Conservation (phyloP, 768 basidiomycete genomes). For the Suillus fuscotomentosus region DNA sequence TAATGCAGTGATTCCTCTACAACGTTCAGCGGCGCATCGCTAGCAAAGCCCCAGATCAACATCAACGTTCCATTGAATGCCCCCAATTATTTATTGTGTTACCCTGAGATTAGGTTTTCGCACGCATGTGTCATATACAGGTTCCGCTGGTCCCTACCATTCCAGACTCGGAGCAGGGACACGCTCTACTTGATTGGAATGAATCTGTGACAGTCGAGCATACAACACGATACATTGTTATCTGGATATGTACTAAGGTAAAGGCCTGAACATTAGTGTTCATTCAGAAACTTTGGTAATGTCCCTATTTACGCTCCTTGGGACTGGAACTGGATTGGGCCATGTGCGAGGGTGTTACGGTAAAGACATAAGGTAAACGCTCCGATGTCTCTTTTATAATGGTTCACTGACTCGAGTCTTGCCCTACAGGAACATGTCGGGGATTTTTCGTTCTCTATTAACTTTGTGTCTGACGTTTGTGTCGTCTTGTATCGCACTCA, state of each 20-base stretch:
- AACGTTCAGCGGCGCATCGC: background rate
- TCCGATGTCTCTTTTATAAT: background rate
- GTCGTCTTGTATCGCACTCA: conserved; percentile 12
- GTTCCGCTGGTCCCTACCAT: background rate
- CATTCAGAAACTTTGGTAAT: background rate
- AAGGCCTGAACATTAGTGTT: background rate
- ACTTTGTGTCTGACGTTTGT: conserved; percentile 3
- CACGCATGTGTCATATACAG: background rate
- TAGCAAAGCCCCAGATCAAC: background rate
- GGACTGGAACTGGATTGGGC: background rate
- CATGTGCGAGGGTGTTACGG: background rate
- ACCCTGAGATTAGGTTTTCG: background rate
- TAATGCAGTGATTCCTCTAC: background rate
- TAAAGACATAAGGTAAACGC: background rate
- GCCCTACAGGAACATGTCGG: background rate
- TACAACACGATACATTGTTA: background rate
- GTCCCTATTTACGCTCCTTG: too few species aligned
- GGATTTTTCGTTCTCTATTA: background rate
- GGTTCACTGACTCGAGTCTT: background rate
- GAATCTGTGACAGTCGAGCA: background rate
- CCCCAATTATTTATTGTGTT: background rate
- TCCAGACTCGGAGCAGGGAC: background rate
- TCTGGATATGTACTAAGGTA: background rate
- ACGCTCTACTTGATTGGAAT: background rate
- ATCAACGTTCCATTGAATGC: background rate